These are phyloP conservation scores for Cladophialophora yegresii DNA, from an alignment of 2,329 filamentous ascomycete species.

Conservation along the genomic window DNA sequence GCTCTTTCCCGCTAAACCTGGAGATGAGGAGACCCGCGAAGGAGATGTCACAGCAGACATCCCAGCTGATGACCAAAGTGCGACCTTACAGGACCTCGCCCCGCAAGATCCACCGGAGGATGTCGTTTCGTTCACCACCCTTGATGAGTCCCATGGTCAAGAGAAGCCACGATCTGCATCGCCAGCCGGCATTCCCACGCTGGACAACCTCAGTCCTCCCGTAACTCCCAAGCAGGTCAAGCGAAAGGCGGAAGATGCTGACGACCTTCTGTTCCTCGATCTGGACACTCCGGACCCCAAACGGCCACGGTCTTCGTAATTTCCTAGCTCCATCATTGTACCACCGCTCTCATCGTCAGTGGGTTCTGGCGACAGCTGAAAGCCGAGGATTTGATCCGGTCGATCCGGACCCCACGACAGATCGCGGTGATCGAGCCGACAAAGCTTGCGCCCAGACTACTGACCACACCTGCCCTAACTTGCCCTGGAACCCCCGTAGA, in stretches of 20 bases:
- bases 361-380: neutral
- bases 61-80: neutral
- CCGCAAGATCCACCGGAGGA: neutral
- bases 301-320: slow-evolving; percentile 31
- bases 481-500: neutral
- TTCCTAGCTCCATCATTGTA: neutral
- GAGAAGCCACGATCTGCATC: slow-evolving; percentile 5
- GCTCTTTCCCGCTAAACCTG: slow-evolving; percentile 20
- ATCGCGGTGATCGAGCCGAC: neutral
- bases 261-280: slow-evolving; percentile 33
- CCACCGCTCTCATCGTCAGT: neutral
- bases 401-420: too few relatives aligned
- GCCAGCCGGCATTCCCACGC: neutral
- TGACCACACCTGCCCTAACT: neutral
- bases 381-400: neutral
- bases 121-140: neutral
- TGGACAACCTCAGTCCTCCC: slow-evolving; percentile 21
- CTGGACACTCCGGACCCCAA: slow-evolving; percentile 35
- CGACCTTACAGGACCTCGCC: neutral
- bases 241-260: slow-evolving; percentile 34
- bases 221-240: slow-evolving; percentile 31
- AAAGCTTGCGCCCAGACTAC: neutral
- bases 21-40: slow-evolving; percentile 2
- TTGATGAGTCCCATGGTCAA: neutral
- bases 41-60: slow-evolving; percentile 7